Percentiles rank a stretch among this genome's conserved stretches.
phyloP scores from a whole-genome alignment of 768 basidiomycete genomes.

The Trametes punicea region DNA sequence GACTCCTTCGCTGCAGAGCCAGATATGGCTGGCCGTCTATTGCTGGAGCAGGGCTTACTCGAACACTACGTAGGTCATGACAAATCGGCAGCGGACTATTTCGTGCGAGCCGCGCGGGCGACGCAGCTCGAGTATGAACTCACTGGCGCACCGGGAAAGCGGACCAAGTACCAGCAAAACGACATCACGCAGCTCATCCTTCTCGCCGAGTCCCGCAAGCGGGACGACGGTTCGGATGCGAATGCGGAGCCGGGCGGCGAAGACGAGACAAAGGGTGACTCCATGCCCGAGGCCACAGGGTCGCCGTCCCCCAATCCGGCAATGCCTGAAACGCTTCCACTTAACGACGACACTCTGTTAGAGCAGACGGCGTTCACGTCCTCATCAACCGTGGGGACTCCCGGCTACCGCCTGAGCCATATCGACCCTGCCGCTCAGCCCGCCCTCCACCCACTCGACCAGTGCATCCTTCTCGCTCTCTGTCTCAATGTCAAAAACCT shows the following conservation, averaged over 20 bases:
- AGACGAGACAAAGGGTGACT: slow-evolving; percentile 2
- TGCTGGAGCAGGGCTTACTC: slow-evolving; percentile 76
- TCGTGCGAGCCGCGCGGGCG: slow-evolving; percentile 71
- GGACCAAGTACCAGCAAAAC: slow-evolving; percentile 88
- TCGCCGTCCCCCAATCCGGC: slow-evolving; percentile 15
- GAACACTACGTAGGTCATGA: slow-evolving; percentile 76
- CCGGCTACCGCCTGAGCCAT: slow-evolving; percentile 52
- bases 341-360: slow-evolving; percentile 95
- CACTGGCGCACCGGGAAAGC: slow-evolving; percentile 88
- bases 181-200: slow-evolving; percentile 89
- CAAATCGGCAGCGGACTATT: slow-evolving; percentile 70
- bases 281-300: slow-evolving; percentile 1
- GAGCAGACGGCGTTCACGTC: slow-evolving; percentile 92
- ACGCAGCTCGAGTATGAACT: slow-evolving; percentile 85
- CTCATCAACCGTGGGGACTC: slow-evolving; percentile 45
- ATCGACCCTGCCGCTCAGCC: slow-evolving; percentile 85
- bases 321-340: slow-evolving; percentile 73
- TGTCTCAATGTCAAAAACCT: slow-evolving; percentile 90
- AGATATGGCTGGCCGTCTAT: slow-evolving; percentile 64
- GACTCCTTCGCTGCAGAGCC: slow-evolving; percentile 45
- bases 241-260: neutral
- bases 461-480: slow-evolving; percentile 86
- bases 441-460: slow-evolving; percentile 87
- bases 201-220: slow-evolving; percentile 77
- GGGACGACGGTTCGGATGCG: slow-evolving; percentile 10